Conservation (phyloP, 176 grass and related monocot species). For the Lolium perenne region DNA sequence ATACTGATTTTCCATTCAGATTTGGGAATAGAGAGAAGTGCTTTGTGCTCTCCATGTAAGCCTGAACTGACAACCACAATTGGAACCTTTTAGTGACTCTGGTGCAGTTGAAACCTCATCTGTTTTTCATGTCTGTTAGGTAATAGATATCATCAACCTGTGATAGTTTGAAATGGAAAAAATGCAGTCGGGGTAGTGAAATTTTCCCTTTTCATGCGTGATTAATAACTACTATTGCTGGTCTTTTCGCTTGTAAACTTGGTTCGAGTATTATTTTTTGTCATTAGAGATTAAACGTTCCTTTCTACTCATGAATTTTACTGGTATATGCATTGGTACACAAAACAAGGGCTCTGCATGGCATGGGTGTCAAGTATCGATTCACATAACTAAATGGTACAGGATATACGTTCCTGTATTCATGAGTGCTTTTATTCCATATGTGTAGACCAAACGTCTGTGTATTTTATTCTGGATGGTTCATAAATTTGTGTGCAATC, state of each 20-base stretch:
- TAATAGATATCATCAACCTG: background rate
- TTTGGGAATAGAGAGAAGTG: conserved; percentile 23
- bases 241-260: background rate
- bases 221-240: background rate
- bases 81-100: background rate
- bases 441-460: background rate
- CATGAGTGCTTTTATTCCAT: conserved; percentile 20
- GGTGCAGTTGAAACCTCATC: background rate
- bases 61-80: conserved; percentile 7
- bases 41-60: background rate
- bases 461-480: background rate
- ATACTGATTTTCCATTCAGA: conserved; percentile 29
- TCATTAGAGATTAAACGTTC: background rate
- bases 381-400: background rate
- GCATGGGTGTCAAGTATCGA: background rate
- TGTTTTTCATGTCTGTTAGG: background rate
- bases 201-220: background rate
- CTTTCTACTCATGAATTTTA: background rate
- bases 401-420: background rate
- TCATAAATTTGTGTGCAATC: background rate
- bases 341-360: conserved; percentile 1
- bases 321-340: background rate
- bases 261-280: background rate
- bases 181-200: background rate
- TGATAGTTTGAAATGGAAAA: background rate